A percentile compares a stretch with the other conserved stretches of the same genome.
phyloP scores from a whole-genome alignment of 2,329 filamentous ascomycete species.

The Clarireedia paspali region DNA sequence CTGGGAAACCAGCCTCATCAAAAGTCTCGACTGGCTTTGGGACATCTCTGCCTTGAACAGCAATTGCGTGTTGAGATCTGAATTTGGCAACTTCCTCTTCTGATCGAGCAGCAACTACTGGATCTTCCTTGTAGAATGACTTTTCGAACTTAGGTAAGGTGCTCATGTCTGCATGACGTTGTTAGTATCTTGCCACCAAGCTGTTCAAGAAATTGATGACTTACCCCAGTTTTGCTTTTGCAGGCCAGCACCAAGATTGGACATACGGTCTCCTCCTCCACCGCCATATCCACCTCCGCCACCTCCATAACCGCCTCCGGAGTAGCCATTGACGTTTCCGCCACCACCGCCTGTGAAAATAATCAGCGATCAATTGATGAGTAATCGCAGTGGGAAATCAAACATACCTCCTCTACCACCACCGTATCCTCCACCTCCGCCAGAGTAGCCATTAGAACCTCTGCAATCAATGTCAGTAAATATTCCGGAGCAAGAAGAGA shows the following conservation, averaged over 20 bases:
- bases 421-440: conserved; percentile 32
- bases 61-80: conserved; percentile 77
- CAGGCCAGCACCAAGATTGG: conserved; percentile 76
- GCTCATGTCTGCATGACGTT: conserved; percentile 53
- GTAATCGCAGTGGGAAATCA: too few relatives aligned
- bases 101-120: conserved; percentile 66
- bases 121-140: conserved; percentile 96
- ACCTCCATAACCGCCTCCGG: conserved; percentile 30
- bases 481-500: conserved; percentile 7
- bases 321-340: conserved; percentile 27
- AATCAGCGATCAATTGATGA: not conserved
- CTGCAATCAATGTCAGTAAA: conserved; percentile 35
- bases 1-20: conserved; percentile 93
- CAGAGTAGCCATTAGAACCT: conserved; percentile 43
- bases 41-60: conserved; percentile 68
- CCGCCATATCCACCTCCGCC: conserved; percentile 39
- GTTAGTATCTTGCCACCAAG: not conserved
- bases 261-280: conserved; percentile 88
- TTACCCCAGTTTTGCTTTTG: conserved; percentile 85
- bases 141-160: conserved; percentile 95
- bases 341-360: conserved; percentile 29
- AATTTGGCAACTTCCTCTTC: conserved; percentile 79
- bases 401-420: conserved; percentile 19
- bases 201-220: conserved; percentile 25
- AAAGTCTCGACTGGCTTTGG: conserved; percentile 95